Conservation (phyloP, 768 basidiomycete species). For the Nidularia sp. region DNA sequence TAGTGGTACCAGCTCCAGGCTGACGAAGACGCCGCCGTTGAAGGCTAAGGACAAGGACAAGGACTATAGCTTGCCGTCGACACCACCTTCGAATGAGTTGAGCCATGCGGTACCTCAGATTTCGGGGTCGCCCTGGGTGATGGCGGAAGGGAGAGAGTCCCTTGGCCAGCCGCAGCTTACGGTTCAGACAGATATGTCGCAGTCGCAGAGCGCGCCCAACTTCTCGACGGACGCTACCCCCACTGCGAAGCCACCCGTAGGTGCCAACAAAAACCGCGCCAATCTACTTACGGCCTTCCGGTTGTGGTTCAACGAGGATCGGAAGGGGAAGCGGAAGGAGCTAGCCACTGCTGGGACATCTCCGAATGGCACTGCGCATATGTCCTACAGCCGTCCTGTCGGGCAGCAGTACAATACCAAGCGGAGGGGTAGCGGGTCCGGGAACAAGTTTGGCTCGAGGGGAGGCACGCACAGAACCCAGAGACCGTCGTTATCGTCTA, state of each 20-base stretch:
- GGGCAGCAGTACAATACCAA: conserved; percentile 32
- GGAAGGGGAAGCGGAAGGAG: conserved; percentile 81
- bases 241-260: conserved; percentile 8
- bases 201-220: conserved; percentile 43
- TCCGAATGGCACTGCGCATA: conserved; percentile 14
- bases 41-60: conserved; percentile 41
- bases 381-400: conserved; percentile 8
- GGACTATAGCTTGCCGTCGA: conserved; percentile 35
- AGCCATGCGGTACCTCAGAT: conserved; percentile 33
- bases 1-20: conserved; percentile 50
- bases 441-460: conserved; percentile 20
- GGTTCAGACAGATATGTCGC: conserved; percentile 30
- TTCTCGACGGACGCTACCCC: conserved; percentile 18
- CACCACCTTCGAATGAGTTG: conserved; percentile 45
- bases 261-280: conserved; percentile 57
- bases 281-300: conserved; percentile 84
- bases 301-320: conserved; percentile 90
- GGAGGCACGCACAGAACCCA: conserved; percentile 52
- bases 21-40: conserved; percentile 68
- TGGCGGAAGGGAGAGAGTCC: conserved; percentile 43
- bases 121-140: conserved; percentile 69
- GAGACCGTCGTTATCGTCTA: conserved; percentile 72
- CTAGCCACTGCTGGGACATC: conserved; percentile 17
- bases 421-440: conserved; percentile 42
- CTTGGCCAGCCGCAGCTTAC: conserved; percentile 21